Percentiles rank a stretch among this genome's conserved stretches.
Evolutionary conservation across 306 rosid genomes (phyloP).

Genomic region (Castanea sativa): DNA sequence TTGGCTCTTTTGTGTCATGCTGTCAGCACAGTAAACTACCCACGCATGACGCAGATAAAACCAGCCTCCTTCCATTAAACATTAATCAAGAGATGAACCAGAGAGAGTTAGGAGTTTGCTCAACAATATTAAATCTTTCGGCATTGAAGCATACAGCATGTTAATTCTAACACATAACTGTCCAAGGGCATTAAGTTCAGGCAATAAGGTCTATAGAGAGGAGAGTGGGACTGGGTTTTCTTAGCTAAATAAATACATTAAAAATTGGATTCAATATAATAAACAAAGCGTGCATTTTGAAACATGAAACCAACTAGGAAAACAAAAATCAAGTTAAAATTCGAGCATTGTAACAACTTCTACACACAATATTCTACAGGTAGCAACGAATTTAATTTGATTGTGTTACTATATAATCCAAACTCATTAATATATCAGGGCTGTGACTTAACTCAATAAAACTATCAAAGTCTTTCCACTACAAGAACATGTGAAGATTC

Average conservation of each 20-base stretch:
- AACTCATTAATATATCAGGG: neutral
- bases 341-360: neutral
- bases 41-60: too few relatives aligned
- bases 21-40: too few relatives aligned
- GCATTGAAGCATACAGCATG: neutral
- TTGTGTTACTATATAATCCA: neutral
- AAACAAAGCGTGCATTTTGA: too few relatives aligned
- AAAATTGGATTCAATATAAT: too few relatives aligned
- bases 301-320: neutral
- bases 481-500: neutral
- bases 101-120: neutral
- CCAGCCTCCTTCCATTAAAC: too few relatives aligned
- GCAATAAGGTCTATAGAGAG: neutral
- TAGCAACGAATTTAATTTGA: neutral
- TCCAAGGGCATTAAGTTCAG: neutral
- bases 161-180: neutral
- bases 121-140: neutral
- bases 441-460: neutral
- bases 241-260: too few relatives aligned
- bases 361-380: neutral
- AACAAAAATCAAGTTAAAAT: neutral
- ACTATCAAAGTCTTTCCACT: neutral
- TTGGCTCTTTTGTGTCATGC: too few relatives aligned
- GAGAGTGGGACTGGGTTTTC: neutral
- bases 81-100: neutral